phyloP scores from a whole-genome alignment of 1,284 basidiomycete genomes.

The Serendipita sp. region DNA sequence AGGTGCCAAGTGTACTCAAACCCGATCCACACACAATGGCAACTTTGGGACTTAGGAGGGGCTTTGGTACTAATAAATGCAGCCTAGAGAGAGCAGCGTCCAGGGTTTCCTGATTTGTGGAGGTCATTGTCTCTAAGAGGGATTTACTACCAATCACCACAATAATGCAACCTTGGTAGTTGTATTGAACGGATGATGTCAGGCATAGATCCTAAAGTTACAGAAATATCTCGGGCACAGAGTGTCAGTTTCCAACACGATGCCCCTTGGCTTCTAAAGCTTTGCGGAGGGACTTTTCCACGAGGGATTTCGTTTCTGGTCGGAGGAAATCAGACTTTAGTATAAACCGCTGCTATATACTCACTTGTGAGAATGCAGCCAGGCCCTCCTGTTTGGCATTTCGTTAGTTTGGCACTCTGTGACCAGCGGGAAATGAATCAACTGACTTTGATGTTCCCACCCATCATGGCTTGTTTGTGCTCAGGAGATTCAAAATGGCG shows the following conservation, averaged over 20 bases:
- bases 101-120: neutral
- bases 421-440: neutral
- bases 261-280: neutral
- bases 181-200: too few species aligned
- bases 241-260: too few species aligned
- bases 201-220: too few species aligned
- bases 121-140: neutral
- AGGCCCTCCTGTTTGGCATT: neutral
- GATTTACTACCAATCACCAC: neutral
- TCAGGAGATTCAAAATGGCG: slow-evolving; percentile 36
- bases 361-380: neutral
- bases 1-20: slow-evolving; percentile 47
- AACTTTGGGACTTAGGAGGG: slow-evolving; percentile 41
- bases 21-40: slow-evolving; percentile 71
- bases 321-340: neutral
- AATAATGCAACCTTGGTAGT: neutral
- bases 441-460: slow-evolving; percentile 57
- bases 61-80: slow-evolving; percentile 23
- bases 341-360: neutral
- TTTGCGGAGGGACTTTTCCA: slow-evolving; percentile 5
- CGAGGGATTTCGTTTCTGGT: slow-evolving; percentile 5
- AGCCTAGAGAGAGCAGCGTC: slow-evolving; percentile 12
- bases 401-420: neutral
- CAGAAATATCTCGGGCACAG: too few species aligned
- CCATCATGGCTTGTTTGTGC: slow-evolving; percentile 43